Evolutionary conservation across 768 basidiomycete genomes (phyloP).

Genomic region (Suillus cothurnatus): DNA sequence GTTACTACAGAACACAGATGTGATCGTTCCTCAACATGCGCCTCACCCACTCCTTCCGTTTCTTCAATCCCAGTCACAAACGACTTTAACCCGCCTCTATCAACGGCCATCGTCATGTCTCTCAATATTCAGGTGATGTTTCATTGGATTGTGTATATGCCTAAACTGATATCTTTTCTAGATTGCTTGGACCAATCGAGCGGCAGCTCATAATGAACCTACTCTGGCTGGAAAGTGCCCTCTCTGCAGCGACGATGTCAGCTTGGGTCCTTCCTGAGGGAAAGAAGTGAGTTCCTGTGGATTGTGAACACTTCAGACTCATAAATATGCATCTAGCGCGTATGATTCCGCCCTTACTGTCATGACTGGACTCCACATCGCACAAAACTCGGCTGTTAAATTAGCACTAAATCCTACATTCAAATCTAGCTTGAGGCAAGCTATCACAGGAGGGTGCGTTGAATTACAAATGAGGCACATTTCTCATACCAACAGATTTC

Average conservation of each 20-base stretch:
- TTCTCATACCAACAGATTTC: conserved; percentile 11
- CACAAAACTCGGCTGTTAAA: conserved; percentile 60
- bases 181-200: conserved; percentile 76
- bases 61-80: conserved; percentile 79
- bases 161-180: conserved; percentile 30
- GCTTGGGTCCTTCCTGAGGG: conserved; percentile 78
- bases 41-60: conserved; percentile 78
- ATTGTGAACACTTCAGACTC: background rate
- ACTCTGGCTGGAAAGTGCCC: conserved; percentile 83
- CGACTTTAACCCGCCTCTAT: conserved; percentile 76
- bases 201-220: conserved; percentile 87
- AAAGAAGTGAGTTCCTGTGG: conserved; percentile 53
- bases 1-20: conserved; percentile 7
- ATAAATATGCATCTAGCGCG: conserved; percentile 43
- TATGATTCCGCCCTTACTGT: conserved; percentile 71
- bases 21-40: conserved; percentile 24
- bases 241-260: conserved; percentile 65
- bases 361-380: conserved; percentile 68
- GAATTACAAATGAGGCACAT: conserved; percentile 7
- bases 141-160: background rate
- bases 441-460: conserved; percentile 84
- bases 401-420: conserved; percentile 73
- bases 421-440: conserved; percentile 78
- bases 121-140: conserved; percentile 76
- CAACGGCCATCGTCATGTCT: conserved; percentile 87